Evolutionary conservation across 371 early-diverging fungal species (phyloP).

Genomic region (Mortierella sp.): DNA sequence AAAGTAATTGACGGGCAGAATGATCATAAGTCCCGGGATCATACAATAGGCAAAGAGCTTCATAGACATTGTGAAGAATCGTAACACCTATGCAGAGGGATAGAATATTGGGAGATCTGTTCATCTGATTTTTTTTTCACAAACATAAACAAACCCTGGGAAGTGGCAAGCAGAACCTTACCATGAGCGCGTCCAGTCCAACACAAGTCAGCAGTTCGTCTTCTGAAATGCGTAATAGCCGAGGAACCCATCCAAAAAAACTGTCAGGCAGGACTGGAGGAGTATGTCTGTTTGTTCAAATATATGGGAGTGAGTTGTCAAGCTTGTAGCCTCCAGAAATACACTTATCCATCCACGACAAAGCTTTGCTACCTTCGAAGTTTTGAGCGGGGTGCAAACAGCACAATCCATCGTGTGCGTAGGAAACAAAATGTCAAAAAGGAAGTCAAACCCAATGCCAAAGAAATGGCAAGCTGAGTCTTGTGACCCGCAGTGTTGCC

Average conservation of each 20-base stretch:
- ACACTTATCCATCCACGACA: not conserved
- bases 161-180: constrained; percentile 8
- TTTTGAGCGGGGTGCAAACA: constrained; percentile 70
- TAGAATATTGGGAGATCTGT: not conserved
- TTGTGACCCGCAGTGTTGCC: constrained; percentile 52
- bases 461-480: constrained; percentile 60
- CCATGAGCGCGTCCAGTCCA: constrained; percentile 73
- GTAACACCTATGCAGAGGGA: constrained; percentile 50
- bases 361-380: constrained; percentile 61
- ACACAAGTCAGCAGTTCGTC: constrained; percentile 57
- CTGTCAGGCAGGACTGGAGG: constrained; percentile 61
- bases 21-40: constrained; percentile 56
- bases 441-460: constrained; percentile 56
- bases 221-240: constrained; percentile 60
- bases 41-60: constrained; percentile 58
- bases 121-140: too few relatives aligned
- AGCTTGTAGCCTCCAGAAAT: too few relatives aligned
- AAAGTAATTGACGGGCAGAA: constrained; percentile 59
- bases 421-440: constrained; percentile 64
- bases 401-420: constrained; percentile 63
- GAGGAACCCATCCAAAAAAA: constrained; percentile 72
- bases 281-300: constrained; percentile 57
- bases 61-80: constrained; percentile 62
- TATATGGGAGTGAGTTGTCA: too few relatives aligned
- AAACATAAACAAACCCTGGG: not conserved